A percentile compares a stretch with the other conserved stretches of the same genome.
These are phyloP conservation scores for Capsella rubella DNA, from an alignment of 441 rosid genomes.

Conservation along the genomic window DNA sequence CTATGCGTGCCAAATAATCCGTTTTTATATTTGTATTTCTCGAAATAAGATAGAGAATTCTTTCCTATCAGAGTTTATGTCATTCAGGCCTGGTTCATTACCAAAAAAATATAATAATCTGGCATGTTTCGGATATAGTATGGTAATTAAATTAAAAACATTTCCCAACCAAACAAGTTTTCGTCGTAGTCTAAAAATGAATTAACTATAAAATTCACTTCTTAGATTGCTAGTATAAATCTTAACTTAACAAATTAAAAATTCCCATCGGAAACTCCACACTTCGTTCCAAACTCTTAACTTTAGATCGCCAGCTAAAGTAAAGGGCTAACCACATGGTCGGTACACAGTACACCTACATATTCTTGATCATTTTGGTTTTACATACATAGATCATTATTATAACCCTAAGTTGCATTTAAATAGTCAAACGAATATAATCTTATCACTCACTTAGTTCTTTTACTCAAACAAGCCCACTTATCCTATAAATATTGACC, in stretches of 20 bases:
- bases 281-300: slow-evolving; percentile 30
- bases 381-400: slow-evolving; percentile 6
- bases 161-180: no score
- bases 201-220: not conserved
- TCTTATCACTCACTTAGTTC: not conserved
- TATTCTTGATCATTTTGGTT: slow-evolving; percentile 30
- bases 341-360: not conserved
- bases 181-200: no score
- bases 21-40: no score
- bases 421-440: not conserved
- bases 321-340: slow-evolving; percentile 39
- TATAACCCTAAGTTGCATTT: slow-evolving; percentile 4
- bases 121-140: no score
- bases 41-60: no score
- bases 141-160: no score
- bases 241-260: not conserved
- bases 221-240: not conserved
- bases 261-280: not conserved
- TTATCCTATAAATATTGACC: slow-evolving; percentile 29
- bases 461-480: not conserved
- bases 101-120: no score
- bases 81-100: no score
- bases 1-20: no score
- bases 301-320: slow-evolving; percentile 32
- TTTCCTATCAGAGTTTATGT: no score